Evolutionary conservation across 306 rosid species (phyloP).

Genomic region (Hippophae rhamnoides): DNA sequence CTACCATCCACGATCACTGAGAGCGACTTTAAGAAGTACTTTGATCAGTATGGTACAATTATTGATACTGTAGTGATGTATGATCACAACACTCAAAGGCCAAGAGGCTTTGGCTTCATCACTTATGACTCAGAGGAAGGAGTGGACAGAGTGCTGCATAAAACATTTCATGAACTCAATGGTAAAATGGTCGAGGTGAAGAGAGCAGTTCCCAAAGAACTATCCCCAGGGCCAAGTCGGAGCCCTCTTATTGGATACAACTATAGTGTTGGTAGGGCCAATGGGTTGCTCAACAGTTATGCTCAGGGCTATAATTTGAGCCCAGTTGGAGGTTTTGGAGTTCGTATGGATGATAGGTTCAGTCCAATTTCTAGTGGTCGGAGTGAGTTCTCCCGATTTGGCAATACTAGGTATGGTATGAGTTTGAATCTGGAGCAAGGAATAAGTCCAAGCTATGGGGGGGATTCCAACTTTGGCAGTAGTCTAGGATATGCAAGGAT

Average conservation of each 20-base stretch:
- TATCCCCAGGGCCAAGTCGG: slow-evolving; percentile 62
- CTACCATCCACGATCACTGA: slow-evolving; percentile 78
- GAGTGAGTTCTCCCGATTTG: slow-evolving; percentile 62
- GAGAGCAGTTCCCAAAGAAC: slow-evolving; percentile 91
- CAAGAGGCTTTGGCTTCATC: slow-evolving; percentile 93
- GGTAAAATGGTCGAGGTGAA: slow-evolving; percentile 96
- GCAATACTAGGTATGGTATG: slow-evolving; percentile 60
- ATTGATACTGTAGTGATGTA: slow-evolving; percentile 93
- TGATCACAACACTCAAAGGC: slow-evolving; percentile 94
- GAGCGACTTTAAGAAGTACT: slow-evolving; percentile 69
- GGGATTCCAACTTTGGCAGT: slow-evolving; percentile 52
- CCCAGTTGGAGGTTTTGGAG: slow-evolving; percentile 78
- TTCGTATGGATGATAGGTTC: slow-evolving; percentile 80
- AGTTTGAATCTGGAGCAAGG: slow-evolving; percentile 75
- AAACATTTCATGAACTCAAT: slow-evolving; percentile 80
- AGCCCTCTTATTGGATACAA: slow-evolving; percentile 66
- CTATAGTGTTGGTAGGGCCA: slow-evolving; percentile 57
- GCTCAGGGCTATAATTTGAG: slow-evolving; percentile 74
- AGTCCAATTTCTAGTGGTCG: slow-evolving; percentile 62
- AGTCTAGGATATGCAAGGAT: slow-evolving; percentile 72
- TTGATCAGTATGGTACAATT: slow-evolving; percentile 76
- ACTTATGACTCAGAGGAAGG: slow-evolving; percentile 90
- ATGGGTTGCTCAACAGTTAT: slow-evolving; percentile 49
- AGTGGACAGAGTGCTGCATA: slow-evolving; percentile 71
- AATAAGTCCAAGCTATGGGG: slow-evolving; percentile 57